Base-by-base conservation (phyloP, 768 basidiomycete genomes). In the Floccularia luteovirens region DNA sequence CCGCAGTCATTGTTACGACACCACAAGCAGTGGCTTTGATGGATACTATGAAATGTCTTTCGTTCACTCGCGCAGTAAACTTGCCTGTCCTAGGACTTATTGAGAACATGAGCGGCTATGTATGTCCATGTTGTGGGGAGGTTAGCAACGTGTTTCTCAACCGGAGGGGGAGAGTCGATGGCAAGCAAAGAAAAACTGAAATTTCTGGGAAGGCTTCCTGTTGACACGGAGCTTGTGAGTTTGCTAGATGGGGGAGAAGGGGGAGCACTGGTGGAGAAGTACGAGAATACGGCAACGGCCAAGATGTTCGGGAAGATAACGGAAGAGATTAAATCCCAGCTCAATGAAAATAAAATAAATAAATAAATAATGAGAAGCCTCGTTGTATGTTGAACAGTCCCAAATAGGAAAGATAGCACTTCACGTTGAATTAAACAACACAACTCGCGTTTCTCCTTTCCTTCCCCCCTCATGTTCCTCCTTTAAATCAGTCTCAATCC, bases 51-150 rank as follows among this genome's bases (percentile, higher is more conserved):
- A 98, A 98, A 64, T 96, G 91, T 49, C 74, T 98, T 43, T 93
- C 92, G 28, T 99, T 99, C 64, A 89, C 93, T 11, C 85, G 85
- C 13, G 77, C 89, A 6, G 86, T 92, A 48, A 74, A 77, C 37
- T 67, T 98, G 10, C 91, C 85, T 11, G 82, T 99, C 24, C 65
- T 94, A 41, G 96, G 96, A 6, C 60, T 99, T 36, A 81, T 99
- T 50, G 96, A 98, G 58, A 99, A 98, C 64, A 98, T 98, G 96
- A 88, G 90, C 48, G 96, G 96, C 36, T 98, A 96, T 62, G 87
- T 85, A 14, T 98, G 94, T 55, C 96, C 96, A 32, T 96, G 93
- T 56, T 98, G 96, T 57, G 90, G 90, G 12, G 93, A 97, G 59
- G 69, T 97, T 49, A 90, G 82, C 66, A 90, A 94, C 58, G 77